Percentiles rank a stretch among this genome's conserved stretches.
phyloP scores from a whole-genome alignment of 345 rosid species.

The Erucastrum elatum region DNA sequence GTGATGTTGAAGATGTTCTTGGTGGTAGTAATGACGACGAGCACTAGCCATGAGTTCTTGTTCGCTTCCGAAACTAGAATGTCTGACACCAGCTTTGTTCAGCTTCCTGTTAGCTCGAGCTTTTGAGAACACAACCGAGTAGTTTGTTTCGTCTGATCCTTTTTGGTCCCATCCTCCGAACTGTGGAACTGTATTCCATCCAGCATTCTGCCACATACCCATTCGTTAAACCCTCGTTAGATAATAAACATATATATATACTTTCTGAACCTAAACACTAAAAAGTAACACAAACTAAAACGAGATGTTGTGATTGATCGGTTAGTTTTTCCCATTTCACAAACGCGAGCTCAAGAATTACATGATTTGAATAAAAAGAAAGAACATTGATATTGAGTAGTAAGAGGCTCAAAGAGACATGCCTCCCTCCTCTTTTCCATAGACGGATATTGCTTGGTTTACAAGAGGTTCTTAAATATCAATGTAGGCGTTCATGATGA shows the following conservation, averaged over 20 bases:
- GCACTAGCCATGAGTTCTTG: constrained; percentile 43
- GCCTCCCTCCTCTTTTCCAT: constrained; percentile 41
- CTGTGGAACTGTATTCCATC: constrained; percentile 62
- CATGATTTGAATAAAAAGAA: background rate
- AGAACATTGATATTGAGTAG: background rate
- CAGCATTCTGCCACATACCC: constrained; percentile 43
- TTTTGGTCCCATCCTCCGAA: constrained; percentile 81
- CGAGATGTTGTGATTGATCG: constrained; percentile 25
- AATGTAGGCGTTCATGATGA: constrained; percentile 25
- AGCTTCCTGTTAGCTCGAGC: constrained; percentile 78
- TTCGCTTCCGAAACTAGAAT: constrained; percentile 56
- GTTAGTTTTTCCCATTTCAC: constrained; percentile 28
- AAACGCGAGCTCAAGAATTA: constrained; percentile 14
- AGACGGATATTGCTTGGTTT: constrained; percentile 11
- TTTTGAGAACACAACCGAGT: constrained; percentile 61
- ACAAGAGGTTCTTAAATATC: constrained; percentile 26
- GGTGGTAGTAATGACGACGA: constrained; percentile 32
- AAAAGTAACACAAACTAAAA: background rate
- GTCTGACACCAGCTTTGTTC: constrained; percentile 47
- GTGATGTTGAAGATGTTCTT: constrained; percentile 24
- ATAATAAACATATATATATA: background rate
- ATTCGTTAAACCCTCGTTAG: constrained; percentile 2
- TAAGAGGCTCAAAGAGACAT: background rate
- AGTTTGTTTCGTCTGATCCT: constrained; percentile 48
- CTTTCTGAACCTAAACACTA: background rate